These are phyloP conservation scores for Plenodomus biglobosus DNA, from an alignment of 2,329 filamentous ascomycete species.

Conservation along the genomic window DNA sequence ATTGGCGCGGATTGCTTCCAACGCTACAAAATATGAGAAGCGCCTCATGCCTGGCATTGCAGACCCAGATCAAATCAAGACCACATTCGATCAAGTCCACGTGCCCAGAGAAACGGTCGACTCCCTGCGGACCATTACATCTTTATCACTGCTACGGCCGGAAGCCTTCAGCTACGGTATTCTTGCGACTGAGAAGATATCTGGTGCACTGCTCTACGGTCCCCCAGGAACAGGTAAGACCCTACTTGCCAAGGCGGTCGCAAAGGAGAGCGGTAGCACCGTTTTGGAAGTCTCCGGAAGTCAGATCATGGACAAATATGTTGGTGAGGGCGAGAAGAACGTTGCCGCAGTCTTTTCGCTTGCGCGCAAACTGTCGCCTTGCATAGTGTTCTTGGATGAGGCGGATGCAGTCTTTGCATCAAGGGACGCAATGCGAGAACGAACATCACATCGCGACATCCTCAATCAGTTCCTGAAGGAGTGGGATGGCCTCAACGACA, in stretches of 20 bases:
- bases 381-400: conserved; percentile 96
- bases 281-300: conserved; percentile 85
- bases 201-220: conserved; percentile 83
- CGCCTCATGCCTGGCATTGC: conserved; percentile 80
- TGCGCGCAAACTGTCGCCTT: conserved; percentile 86
- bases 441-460: conserved; percentile 77
- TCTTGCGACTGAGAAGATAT: conserved; percentile 84
- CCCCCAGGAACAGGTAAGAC: conserved; percentile 74
- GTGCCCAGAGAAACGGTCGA: conserved; percentile 80
- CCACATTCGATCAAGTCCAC: conserved; percentile 85
- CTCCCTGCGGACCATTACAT: conserved; percentile 84
- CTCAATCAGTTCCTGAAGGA: conserved; percentile 97
- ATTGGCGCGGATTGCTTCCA: conserved; percentile 46
- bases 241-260: conserved; percentile 64
- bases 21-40: conserved; percentile 73
- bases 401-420: conserved; percentile 89
- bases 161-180: conserved; percentile 98
- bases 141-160: conserved; percentile 79
- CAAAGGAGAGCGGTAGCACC: conserved; percentile 66
- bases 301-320: conserved; percentile 93
- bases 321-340: conserved; percentile 95
- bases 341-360: conserved; percentile 85
- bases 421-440: conserved; percentile 65
- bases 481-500: conserved; percentile 88
- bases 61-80: conserved; percentile 77